A percentile compares a stretch with the other conserved stretches of the same genome.
phyloP scores from a whole-genome alignment of 1,284 basidiomycete species.

The Tylopilus sp. region DNA sequence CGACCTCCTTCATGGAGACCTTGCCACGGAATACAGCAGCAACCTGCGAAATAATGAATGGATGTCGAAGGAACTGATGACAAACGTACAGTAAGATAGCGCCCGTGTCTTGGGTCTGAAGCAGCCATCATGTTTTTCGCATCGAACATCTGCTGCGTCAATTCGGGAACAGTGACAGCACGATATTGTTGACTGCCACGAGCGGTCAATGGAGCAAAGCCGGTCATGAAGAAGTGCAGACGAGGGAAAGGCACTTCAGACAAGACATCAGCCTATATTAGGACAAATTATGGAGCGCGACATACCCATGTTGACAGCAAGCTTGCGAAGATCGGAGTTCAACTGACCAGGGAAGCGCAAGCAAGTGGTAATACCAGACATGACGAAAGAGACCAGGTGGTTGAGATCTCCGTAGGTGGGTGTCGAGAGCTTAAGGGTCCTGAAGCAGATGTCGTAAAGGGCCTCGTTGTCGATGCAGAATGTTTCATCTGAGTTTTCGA shows the following conservation, averaged over 20 bases:
- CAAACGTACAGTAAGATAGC: slow-evolving; percentile 84
- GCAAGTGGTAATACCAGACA: slow-evolving; percentile 98
- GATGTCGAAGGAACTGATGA: not conserved
- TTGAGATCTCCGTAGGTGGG: slow-evolving; percentile 98
- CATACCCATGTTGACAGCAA: slow-evolving; percentile 98
- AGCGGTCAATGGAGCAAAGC: slow-evolving; percentile 95
- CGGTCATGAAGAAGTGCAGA: slow-evolving; percentile 99
- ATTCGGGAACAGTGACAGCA: slow-evolving; percentile 94
- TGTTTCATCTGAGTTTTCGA: slow-evolving; percentile 96
- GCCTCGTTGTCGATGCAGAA: slow-evolving; percentile 99
- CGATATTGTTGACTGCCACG: slow-evolving; percentile 95
- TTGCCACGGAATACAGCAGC: slow-evolving; percentile 99
- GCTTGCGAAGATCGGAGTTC: slow-evolving; percentile 97
- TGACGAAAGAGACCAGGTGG: slow-evolving; percentile 97
- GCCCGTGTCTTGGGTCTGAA: slow-evolving; percentile 94
- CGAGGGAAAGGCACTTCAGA: slow-evolving; percentile 92
- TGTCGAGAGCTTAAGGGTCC: slow-evolving; percentile 93
- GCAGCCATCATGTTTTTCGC: slow-evolving; percentile 99
- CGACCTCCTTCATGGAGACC: slow-evolving; percentile 99
- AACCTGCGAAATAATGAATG: slow-evolving; percentile 61
- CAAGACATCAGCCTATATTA: not conserved
- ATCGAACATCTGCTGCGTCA: slow-evolving; percentile 99
- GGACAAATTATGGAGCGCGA: slow-evolving; percentile 15
- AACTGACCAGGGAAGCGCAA: slow-evolving; percentile 99
- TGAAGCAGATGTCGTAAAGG: slow-evolving; percentile 98